Evolutionary conservation across 257 asterid species (phyloP).

Genomic region (Eucommia ulmoides): DNA sequence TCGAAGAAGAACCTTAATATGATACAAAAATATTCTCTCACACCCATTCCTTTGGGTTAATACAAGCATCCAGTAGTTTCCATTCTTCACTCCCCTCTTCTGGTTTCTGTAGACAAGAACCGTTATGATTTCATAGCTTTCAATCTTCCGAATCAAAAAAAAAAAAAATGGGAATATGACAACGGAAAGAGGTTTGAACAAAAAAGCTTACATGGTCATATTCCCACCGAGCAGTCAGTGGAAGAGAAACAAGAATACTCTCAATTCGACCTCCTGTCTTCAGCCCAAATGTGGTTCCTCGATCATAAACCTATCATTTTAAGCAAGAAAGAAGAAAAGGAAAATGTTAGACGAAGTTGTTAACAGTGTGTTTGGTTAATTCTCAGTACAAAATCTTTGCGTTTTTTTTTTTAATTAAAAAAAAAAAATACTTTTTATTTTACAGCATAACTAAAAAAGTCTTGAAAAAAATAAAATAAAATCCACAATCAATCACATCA

Average conservation of each 20-base stretch:
- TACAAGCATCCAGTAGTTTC: slow-evolving; percentile 93
- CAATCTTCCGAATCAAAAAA: too few species aligned
- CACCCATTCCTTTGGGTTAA: slow-evolving; percentile 94
- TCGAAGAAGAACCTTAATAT: background rate
- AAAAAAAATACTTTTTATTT: too few species aligned
- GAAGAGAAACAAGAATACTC: slow-evolving; percentile 97
- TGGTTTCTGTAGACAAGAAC: slow-evolving; percentile 76
- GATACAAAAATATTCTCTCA: slow-evolving; percentile 15
- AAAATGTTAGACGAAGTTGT: slow-evolving; percentile 7
- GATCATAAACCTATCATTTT: slow-evolving; percentile 70
- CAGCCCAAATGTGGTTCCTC: slow-evolving; percentile 98
- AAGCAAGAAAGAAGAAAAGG: background rate
- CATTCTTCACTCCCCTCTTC: slow-evolving; percentile 95
- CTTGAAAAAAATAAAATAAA: too few species aligned
- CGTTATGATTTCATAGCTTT: background rate
- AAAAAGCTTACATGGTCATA: slow-evolving; percentile 71
- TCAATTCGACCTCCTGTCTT: slow-evolving; percentile 99
- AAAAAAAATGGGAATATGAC: too few species aligned
- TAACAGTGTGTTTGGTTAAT: background rate
- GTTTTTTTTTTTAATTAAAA: too few species aligned
- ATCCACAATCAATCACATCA: too few species aligned
- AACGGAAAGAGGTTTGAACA: too few species aligned
- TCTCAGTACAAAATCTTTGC: too few species aligned
- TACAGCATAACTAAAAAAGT: too few species aligned
- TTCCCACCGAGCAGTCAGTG: slow-evolving; percentile 91